Conservation (phyloP, 1,284 basidiomycete species). For the Lentinula novae-zelandiae region DNA sequence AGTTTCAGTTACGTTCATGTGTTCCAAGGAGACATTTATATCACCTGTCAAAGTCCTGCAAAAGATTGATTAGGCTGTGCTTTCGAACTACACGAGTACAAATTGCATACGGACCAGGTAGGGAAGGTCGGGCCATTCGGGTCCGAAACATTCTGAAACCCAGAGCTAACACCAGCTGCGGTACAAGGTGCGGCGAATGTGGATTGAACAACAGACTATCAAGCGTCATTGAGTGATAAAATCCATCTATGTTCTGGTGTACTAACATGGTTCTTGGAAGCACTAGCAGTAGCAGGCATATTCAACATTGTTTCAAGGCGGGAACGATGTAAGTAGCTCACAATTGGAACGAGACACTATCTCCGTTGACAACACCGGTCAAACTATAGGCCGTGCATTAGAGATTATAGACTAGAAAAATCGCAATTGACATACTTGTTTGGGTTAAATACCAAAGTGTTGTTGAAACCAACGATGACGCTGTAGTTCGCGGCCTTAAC, state of each 20-base stretch:
- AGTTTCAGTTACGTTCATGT: not conserved
- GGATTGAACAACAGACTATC: slow-evolving; percentile 54
- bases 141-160: slow-evolving; percentile 31
- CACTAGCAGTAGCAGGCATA: slow-evolving; percentile 20
- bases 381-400: slow-evolving; percentile 25
- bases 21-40: not conserved
- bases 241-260: not conserved
- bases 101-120: slow-evolving; percentile 29
- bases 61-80: not conserved
- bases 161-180: slow-evolving; percentile 40
- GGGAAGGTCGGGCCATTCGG: slow-evolving; percentile 25
- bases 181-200: slow-evolving; percentile 47
- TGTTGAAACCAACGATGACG: slow-evolving; percentile 46
- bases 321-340: slow-evolving; percentile 19
- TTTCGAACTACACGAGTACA: no score
- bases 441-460: slow-evolving; percentile 32
- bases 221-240: not conserved
- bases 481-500: slow-evolving; percentile 34
- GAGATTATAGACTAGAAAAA: slow-evolving; percentile 14
- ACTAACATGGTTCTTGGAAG: slow-evolving; percentile 37
- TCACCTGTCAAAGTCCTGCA: not conserved
- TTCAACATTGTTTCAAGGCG: not conserved
- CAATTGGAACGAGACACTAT: slow-evolving; percentile 53
- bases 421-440: slow-evolving; percentile 20
- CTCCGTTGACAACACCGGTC: slow-evolving; percentile 43